Percentiles rank a stretch among this genome's conserved stretches.
Conservation (phyloP, 331 rosid species). For the Prunus yedoensis region DNA sequence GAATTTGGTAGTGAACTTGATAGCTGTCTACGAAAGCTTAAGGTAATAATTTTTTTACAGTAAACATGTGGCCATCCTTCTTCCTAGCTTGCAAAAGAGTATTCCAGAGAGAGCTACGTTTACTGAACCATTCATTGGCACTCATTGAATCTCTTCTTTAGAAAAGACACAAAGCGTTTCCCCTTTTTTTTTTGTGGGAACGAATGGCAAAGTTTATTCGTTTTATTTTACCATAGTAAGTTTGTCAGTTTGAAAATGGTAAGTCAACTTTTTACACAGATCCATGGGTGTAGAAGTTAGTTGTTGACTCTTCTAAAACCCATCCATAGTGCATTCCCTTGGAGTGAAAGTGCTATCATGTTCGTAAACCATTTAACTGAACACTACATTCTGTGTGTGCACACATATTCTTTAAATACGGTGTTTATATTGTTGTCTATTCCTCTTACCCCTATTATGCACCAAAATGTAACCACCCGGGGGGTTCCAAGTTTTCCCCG, state of each 20-base stretch:
- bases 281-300: too few species aligned
- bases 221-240: too few species aligned
- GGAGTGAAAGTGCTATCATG: background rate
- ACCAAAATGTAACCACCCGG: background rate
- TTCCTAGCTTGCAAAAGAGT: too few species aligned
- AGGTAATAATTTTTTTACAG: conserved; percentile 29
- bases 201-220: background rate
- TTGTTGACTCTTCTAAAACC: too few species aligned
- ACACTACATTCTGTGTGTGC: background rate
- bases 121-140: too few species aligned
- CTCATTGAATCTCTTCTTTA: too few species aligned
- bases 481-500: too few species aligned
- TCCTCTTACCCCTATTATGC: background rate
- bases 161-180: background rate
- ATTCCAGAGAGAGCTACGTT: too few species aligned
- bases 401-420: background rate
- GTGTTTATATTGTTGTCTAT: background rate
- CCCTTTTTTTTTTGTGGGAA: background rate
- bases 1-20: conserved; percentile 51
- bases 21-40: conserved; percentile 49
- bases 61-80: too few species aligned
- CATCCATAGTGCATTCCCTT: background rate
- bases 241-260: too few species aligned
- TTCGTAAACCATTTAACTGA: background rate
- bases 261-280: too few species aligned